Evolutionary conservation across 176 grass and related monocot genomes (phyloP).

Genomic region (bread wheat (Triticum aestivum)): DNA sequence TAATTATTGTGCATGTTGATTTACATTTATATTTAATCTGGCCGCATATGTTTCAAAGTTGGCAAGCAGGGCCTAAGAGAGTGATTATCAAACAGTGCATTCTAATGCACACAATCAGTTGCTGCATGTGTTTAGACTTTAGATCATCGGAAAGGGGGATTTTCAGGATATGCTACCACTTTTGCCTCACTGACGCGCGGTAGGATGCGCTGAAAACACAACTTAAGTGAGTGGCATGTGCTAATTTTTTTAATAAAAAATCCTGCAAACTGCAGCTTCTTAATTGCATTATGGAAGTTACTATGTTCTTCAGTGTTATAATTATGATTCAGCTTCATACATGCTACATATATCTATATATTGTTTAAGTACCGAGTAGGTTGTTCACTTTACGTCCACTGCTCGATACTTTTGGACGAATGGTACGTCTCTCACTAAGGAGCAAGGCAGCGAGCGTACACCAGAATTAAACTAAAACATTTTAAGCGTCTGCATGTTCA

Average conservation of each 20-base stretch:
- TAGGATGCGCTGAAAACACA: not conserved
- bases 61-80: not conserved
- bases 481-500: not conserved
- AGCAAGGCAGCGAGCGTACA: not conserved
- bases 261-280: not conserved
- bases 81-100: not conserved
- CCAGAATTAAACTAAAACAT: not conserved
- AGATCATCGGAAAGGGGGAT: not conserved
- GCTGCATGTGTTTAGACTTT: not conserved
- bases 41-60: not conserved
- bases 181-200: not conserved
- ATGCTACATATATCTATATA: not conserved
- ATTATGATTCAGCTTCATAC: not conserved
- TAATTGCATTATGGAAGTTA: not conserved
- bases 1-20: not conserved
- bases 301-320: not conserved
- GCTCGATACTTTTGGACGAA: not conserved
- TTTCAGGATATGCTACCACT: not conserved
- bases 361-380: not conserved
- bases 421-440: not conserved
- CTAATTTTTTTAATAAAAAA: not conserved
- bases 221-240: not conserved
- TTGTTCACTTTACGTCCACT: not conserved
- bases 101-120: not conserved
- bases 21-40: not conserved